Evolutionary conservation across 768 basidiomycete species (phyloP).

Genomic region (Podaxis sp.): DNA sequence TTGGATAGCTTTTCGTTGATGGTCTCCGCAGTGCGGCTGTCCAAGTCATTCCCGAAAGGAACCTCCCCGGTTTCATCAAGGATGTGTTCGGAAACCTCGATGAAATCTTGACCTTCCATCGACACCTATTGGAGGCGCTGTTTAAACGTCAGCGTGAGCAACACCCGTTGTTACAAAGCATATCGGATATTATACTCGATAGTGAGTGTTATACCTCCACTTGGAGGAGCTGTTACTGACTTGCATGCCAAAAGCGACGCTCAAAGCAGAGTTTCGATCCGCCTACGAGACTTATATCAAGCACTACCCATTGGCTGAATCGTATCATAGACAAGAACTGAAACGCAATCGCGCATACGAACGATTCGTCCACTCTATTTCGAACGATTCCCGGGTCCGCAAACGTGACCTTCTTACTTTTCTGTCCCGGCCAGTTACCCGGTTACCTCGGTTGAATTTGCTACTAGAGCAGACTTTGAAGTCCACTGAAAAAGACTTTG

Average conservation of each 20-base stretch:
- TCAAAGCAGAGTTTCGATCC: conserved; percentile 47
- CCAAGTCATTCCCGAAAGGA: conserved; percentile 55
- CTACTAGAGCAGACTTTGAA: conserved; percentile 69
- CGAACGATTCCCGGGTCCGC: conserved; percentile 59
- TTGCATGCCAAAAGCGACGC: conserved; percentile 25
- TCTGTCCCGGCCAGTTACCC: conserved; percentile 81
- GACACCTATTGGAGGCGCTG: conserved; percentile 65
- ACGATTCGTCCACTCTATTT: conserved; percentile 57
- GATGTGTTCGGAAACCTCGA: conserved; percentile 85
- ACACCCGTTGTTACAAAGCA: conserved; percentile 75
- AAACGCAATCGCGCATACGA: conserved; percentile 65
- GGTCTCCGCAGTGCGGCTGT: conserved; percentile 58
- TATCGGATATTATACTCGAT: conserved; percentile 84
- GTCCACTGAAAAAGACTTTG: conserved; percentile 53
- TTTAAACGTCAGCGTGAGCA: conserved; percentile 80
- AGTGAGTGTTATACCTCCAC: conserved; percentile 35
- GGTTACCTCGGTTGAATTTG: conserved; percentile 77
- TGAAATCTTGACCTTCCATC: conserved; percentile 62
- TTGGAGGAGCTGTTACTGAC: conserved; percentile 22
- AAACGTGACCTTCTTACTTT: conserved; percentile 80
- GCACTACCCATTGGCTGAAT: conserved; percentile 84
- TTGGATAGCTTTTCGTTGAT: conserved; percentile 63
- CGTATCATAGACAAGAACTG: conserved; percentile 73
- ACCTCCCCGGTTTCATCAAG: conserved; percentile 60
- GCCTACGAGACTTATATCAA: conserved; percentile 84